Evolutionary conservation across 2,329 filamentous ascomycete genomes (phyloP), one percentile per base, ranked within the genome.

Genomic region (Huntiella savannae): DNA sequence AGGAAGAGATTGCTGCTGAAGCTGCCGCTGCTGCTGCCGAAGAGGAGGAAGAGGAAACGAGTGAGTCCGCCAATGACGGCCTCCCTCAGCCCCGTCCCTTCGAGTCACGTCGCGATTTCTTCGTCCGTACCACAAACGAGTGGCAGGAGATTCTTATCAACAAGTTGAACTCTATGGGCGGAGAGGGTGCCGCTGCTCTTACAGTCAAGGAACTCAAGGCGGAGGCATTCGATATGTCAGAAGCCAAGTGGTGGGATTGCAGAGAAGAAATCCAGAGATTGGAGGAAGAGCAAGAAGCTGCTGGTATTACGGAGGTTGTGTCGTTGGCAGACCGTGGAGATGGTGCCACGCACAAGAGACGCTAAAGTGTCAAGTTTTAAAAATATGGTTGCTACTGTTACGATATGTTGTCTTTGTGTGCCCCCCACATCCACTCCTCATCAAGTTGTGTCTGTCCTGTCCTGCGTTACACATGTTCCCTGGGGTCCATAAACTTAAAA

Each of bases 231-330:
- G 80, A 85, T 57, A 71, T 85, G 52, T 87, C 87, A 36, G 91
- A 98, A 62, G 82, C 87, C 64, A 94, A 93, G 61, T 98, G 91
- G 91, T 98, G 91, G 91, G 91, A 95, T 67, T 86, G 81, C 58
- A 74, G 91, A 55, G 91, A 98, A 65, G 88, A 96, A 64, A 82
- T 98, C 53, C 81, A 79, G 46, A 81, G 77, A 5, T 62, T 96
- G 57, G 91, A 98, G 63, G 88, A 95, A 62, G 88, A 95, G 65
- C 86, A 96, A 65, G 88, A 95, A 62, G 87, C 82, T 42, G 84
- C 86, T 33, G 87, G 91, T 7, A 95, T 96, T 60, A 83, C 86
- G 12, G 91, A 96, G 65, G 84, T 96, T 38, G 83, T 96, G 46
- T 91, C 79, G 57, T 66, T 96, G 57, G 77, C 79, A 43, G 85